These are phyloP conservation scores for Xylariaceae sp. DNA, from an alignment of 2,329 filamentous ascomycete genomes.

Conservation along the genomic window DNA sequence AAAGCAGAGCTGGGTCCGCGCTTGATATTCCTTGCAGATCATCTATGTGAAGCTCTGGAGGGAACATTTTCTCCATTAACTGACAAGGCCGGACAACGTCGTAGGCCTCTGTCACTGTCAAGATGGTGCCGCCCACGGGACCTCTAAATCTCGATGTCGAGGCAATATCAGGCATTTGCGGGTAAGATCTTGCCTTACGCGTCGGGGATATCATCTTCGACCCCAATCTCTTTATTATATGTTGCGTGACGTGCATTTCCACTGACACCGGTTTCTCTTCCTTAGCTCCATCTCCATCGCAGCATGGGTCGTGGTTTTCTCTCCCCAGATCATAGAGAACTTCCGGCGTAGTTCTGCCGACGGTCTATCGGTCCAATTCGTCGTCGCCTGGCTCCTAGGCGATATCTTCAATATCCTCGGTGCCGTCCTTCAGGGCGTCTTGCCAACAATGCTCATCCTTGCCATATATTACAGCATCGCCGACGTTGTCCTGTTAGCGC, in stretches of 20 bases:
- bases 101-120: constrained; percentile 10
- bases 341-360: constrained; percentile 86
- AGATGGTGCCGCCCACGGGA: constrained; percentile 61
- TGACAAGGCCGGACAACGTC: neutral
- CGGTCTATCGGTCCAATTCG: constrained; percentile 87
- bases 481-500: constrained; percentile 83
- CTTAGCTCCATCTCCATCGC: constrained; percentile 90
- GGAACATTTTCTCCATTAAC: constrained; percentile 1
- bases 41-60: constrained; percentile 4
- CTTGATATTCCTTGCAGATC: constrained; percentile 1
- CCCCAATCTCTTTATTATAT: neutral
- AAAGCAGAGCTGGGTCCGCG: neutral
- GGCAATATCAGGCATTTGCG: constrained; percentile 90
- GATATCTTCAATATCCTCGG: constrained; percentile 98
- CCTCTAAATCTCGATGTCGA: constrained; percentile 81
- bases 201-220: neutral
- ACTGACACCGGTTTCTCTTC: constrained; percentile 18
- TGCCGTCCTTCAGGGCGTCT: constrained; percentile 86
- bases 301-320: constrained; percentile 98
- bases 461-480: constrained; percentile 93
- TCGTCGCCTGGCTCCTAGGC: constrained; percentile 89
- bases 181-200: constrained; percentile 56
- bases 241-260: neutral
- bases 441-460: constrained; percentile 95
- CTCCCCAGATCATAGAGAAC: constrained; percentile 95